phyloP scores from a whole-genome alignment of 139 green algal genomes.

The Volvox africanus region DNA sequence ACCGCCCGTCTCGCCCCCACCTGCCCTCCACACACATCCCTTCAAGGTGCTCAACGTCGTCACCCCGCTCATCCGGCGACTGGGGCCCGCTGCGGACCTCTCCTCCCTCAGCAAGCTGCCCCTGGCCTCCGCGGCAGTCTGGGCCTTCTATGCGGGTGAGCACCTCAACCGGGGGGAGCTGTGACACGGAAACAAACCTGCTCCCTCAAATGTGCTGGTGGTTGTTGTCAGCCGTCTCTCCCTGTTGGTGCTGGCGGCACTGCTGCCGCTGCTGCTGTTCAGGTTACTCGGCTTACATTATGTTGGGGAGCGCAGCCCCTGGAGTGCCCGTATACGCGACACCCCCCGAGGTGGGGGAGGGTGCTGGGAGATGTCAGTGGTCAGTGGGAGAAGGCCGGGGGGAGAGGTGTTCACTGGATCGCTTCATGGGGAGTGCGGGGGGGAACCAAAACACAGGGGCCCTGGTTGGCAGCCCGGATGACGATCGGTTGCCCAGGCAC shows the following conservation, averaged over 20 bases:
- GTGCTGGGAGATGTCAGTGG: no score
- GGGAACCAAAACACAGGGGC: no score
- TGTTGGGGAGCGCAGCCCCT: constrained; percentile 68
- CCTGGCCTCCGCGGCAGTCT: constrained; percentile 60
- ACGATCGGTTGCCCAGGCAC: no score
- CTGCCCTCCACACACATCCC: neutral
- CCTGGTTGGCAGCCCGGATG: no score
- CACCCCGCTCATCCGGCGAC: constrained; percentile 67
- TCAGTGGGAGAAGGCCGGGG: no score
- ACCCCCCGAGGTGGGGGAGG: constrained; percentile 56
- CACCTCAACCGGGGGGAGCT: no score
- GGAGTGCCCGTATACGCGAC: constrained; percentile 67
- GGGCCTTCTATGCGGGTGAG: constrained; percentile 75
- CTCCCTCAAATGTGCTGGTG: no score
- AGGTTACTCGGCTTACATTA: constrained; percentile 72
- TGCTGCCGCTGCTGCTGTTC: neutral
- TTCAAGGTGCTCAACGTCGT: constrained; percentile 53
- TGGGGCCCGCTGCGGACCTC: constrained; percentile 71
- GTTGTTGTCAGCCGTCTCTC: no score
- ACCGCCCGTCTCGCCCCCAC: neutral
- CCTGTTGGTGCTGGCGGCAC: neutral
- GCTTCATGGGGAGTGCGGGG: no score
- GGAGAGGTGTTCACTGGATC: no score
- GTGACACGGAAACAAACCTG: no score
- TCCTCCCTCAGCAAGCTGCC: constrained; percentile 69